Conservation (phyloP, 495 filamentous ascomycete genomes). For the Aspergillus hancockii region DNA sequence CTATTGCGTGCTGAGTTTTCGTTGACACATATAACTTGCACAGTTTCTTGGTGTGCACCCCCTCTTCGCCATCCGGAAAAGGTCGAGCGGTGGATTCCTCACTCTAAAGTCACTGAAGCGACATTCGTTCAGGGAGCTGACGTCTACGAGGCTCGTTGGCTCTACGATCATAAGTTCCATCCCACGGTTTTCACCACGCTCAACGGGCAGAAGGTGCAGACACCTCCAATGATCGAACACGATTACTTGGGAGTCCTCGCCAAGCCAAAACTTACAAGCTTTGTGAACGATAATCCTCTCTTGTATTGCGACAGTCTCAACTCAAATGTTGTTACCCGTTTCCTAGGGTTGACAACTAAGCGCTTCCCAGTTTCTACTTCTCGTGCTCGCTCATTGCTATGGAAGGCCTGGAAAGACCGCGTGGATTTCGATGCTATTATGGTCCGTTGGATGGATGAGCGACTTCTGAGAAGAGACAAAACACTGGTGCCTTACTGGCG, state of each 20-base stretch:
- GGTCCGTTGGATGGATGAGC: constrained; percentile 64
- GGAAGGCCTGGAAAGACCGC: constrained; percentile 64
- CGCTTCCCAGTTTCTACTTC: constrained; percentile 58
- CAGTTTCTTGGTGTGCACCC: constrained; percentile 60
- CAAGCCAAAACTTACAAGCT: constrained; percentile 56
- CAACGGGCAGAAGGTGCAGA: constrained; percentile 55
- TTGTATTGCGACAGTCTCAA: constrained; percentile 50
- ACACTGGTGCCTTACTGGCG: constrained; percentile 60
- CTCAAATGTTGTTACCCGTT: constrained; percentile 47
- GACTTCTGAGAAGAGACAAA: constrained; percentile 55
- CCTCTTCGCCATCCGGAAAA: constrained; percentile 53
- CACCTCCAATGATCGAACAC: constrained; percentile 60
- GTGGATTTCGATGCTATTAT: constrained; percentile 61
- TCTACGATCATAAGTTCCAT: constrained; percentile 65
- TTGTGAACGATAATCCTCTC: constrained; percentile 59
- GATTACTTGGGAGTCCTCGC: constrained; percentile 56
- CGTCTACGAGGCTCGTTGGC: constrained; percentile 57
- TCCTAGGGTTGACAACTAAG: constrained; percentile 50
- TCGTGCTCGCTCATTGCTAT: constrained; percentile 59
- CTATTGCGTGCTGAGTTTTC: constrained; percentile 59
- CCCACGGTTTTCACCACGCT: constrained; percentile 59
- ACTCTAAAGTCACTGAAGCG: constrained; percentile 59
- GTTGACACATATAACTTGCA: constrained; percentile 54
- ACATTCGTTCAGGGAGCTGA: constrained; percentile 56
- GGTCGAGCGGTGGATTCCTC: constrained; percentile 59